Conservation (phyloP, 306 rosid genomes). For the Prunus padus region DNA sequence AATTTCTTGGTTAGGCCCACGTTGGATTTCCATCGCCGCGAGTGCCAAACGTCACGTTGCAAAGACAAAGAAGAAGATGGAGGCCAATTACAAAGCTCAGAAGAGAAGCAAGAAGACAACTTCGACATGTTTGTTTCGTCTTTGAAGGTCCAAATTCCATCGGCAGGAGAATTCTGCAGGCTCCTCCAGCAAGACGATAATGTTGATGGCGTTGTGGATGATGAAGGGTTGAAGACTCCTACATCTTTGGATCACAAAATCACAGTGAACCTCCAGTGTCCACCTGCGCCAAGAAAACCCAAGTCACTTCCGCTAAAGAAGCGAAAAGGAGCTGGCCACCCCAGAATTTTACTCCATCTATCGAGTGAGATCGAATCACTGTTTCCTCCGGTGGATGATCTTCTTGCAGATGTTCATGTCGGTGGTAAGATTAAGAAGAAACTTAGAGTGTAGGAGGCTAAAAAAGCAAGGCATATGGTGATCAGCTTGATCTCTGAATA, state of each 20-base stretch:
- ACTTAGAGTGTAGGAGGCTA: slow-evolving; percentile 17
- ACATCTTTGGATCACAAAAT: slow-evolving; percentile 49
- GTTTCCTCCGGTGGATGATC: slow-evolving; percentile 35
- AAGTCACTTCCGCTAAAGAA: slow-evolving; percentile 40
- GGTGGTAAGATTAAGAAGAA: slow-evolving; percentile 47
- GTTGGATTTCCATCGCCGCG: slow-evolving; percentile 1
- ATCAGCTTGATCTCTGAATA: slow-evolving; percentile 3
- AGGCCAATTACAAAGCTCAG: not conserved
- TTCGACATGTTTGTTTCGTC: slow-evolving; percentile 23
- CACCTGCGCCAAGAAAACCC: slow-evolving; percentile 73
- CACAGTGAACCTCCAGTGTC: slow-evolving; percentile 40
- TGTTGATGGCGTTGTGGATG: slow-evolving; percentile 7
- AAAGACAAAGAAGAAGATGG: slow-evolving; percentile 3
- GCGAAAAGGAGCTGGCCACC: slow-evolving; percentile 28
- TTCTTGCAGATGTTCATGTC: slow-evolving; percentile 32
- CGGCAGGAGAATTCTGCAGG: not conserved
- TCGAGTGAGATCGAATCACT: slow-evolving; percentile 44
- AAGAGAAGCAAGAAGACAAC: slow-evolving; percentile 20
- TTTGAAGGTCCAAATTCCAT: slow-evolving; percentile 39
- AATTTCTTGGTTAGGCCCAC: slow-evolving; percentile 23
- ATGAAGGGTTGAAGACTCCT: slow-evolving; percentile 69
- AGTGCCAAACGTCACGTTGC: not conserved
- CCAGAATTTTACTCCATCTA: slow-evolving; percentile 32
- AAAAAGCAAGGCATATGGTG: not conserved
- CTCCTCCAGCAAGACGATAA: slow-evolving; percentile 2